phyloP scores from a whole-genome alignment of 2,329 filamentous ascomycete genomes.

The Septoria petroselini region DNA sequence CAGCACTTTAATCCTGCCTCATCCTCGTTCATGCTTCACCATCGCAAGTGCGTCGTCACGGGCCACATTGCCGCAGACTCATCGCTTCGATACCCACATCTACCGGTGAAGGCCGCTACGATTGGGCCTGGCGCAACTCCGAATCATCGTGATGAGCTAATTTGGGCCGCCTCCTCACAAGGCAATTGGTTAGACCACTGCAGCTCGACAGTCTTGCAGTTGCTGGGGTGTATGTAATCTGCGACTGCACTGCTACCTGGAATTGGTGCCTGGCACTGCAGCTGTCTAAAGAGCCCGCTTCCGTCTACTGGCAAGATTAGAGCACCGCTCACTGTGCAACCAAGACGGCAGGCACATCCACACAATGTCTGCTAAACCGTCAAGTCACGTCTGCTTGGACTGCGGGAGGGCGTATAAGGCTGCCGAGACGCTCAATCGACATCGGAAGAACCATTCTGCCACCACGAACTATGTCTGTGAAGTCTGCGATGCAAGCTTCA shows the following conservation, averaged over 20 bases:
- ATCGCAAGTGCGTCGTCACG: not conserved
- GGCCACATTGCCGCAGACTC: too few species aligned
- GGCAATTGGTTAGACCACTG: not conserved
- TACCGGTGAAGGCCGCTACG: too few species aligned
- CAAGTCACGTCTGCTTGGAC: conserved; percentile 19
- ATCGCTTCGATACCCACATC: too few species aligned
- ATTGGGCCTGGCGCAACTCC: not conserved
- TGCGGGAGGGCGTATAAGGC: conserved; percentile 26
- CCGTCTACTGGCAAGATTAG: not conserved
- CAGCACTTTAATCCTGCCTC: not conserved
- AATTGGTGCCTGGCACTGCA: not conserved
- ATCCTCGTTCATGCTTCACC: not conserved
- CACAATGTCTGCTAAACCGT: conserved; percentile 17
- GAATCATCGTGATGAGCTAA: not conserved
- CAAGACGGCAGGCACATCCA: not conserved
- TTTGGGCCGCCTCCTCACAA: not conserved
- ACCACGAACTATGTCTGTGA: conserved; percentile 22
- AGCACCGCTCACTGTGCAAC: not conserved
- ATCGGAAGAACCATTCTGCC: conserved; percentile 24
- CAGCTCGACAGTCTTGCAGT: not conserved
- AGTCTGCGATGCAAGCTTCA: conserved; percentile 24
- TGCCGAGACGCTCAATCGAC: conserved; percentile 25
- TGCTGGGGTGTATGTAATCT: conserved; percentile 4
- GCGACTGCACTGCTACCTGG: conserved; percentile 4
- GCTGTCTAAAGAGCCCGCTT: not conserved